Evolutionary conservation across 345 rosid species (phyloP).

Genomic region (Aquilaria sinensis): DNA sequence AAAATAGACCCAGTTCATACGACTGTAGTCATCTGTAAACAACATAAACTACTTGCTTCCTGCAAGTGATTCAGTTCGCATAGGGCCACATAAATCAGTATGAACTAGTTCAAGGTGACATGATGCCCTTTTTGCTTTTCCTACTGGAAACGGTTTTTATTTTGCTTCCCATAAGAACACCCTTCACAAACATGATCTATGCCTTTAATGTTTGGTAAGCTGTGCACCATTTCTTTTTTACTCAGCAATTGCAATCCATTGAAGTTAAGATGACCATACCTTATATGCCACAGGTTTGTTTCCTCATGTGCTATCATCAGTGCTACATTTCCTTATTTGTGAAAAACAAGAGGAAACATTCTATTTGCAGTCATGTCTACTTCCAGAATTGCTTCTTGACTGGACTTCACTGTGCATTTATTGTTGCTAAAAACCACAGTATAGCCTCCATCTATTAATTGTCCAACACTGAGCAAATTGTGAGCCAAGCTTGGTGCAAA

Average conservation of each 20-base stretch:
- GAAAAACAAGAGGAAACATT: no score
- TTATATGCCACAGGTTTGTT: not conserved
- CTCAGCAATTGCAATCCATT: not conserved
- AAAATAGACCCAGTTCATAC: not conserved
- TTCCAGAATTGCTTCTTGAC: no score
- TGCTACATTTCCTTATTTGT: no score
- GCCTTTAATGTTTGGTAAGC: not conserved
- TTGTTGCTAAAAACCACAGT: no score
- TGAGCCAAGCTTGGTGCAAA: no score
- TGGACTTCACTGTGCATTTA: no score
- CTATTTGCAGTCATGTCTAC: no score
- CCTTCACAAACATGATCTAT: not conserved
- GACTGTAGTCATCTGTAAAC: not conserved
- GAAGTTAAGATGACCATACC: slow-evolving; percentile 2
- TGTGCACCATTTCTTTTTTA: not conserved
- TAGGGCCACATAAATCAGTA: not conserved
- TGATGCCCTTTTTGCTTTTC: not conserved
- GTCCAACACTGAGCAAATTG: no score
- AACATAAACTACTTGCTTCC: not conserved
- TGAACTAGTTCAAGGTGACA: not conserved
- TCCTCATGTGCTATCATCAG: not conserved
- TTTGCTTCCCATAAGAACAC: not conserved
- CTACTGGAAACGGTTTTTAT: not conserved
- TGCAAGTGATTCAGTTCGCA: not conserved
- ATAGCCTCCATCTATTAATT: no score